Evolutionary conservation across 371 early-diverging fungal genomes (phyloP).

Genomic region (Thermomucor indicae-seudaticae): DNA sequence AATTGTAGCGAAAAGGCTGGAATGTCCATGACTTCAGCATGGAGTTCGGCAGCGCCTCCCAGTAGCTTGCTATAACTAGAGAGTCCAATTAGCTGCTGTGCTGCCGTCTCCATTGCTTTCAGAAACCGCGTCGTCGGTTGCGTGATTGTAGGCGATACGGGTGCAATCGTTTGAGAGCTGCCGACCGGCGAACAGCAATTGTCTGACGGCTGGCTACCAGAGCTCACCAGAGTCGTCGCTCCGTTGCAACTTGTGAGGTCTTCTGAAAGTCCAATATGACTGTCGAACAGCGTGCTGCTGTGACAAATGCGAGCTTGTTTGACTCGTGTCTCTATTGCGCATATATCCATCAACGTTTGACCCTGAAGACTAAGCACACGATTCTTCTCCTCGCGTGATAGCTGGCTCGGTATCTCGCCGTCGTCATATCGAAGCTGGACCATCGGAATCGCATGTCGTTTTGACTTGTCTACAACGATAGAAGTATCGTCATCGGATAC

Average conservation of each 20-base stretch:
- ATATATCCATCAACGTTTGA: slow-evolving; percentile 10
- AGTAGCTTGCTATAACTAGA: slow-evolving; percentile 24
- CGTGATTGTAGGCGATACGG: not conserved
- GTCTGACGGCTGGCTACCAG: too few species aligned
- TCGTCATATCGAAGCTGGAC: slow-evolving; percentile 21
- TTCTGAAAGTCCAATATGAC: too few species aligned
- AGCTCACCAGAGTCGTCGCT: slow-evolving; percentile 2
- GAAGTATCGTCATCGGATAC: slow-evolving; percentile 8
- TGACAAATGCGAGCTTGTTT: too few species aligned
- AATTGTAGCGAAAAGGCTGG: slow-evolving; percentile 32
- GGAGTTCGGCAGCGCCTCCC: slow-evolving; percentile 20
- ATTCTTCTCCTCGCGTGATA: slow-evolving; percentile 16
- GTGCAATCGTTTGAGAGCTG: not conserved
- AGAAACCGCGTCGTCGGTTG: slow-evolving; percentile 13
- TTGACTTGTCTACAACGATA: slow-evolving; percentile 25
- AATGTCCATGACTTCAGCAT: slow-evolving; percentile 27
- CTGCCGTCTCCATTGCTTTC: slow-evolving; percentile 17
- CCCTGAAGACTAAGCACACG: slow-evolving; percentile 18
- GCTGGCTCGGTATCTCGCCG: slow-evolving; percentile 3
- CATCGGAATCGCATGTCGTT: slow-evolving; percentile 29
- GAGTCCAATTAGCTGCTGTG: slow-evolving; percentile 10
- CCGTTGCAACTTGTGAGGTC: not conserved
- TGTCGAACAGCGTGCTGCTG: too few species aligned
- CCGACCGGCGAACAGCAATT: not conserved
- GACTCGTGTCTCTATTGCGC: not conserved